Conservation (phyloP, 305 asterid species). For the Fraxinus nigra region DNA sequence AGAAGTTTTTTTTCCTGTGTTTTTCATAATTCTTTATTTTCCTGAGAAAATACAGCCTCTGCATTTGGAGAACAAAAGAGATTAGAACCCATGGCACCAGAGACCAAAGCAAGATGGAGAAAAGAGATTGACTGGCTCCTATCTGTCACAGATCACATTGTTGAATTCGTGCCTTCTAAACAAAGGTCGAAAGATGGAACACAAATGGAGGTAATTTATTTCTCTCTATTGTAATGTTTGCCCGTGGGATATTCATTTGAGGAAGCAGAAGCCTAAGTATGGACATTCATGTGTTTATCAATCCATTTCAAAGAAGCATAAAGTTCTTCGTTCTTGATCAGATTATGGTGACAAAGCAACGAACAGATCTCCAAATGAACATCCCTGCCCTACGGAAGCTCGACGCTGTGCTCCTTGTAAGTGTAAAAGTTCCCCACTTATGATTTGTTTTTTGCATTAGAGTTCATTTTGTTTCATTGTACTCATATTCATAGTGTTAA, state of each 20-base stretch:
- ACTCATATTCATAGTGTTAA: background rate
- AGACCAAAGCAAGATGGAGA: constrained; percentile 60
- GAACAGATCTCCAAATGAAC: constrained; percentile 71
- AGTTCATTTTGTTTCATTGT: background rate
- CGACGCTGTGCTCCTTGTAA: constrained; percentile 62
- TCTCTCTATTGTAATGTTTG: constrained; percentile 10
- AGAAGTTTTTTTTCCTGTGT: background rate
- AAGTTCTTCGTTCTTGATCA: constrained; percentile 15
- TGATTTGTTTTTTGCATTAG: background rate
- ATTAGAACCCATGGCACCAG: constrained; percentile 71
- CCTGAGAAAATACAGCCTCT: constrained; percentile 50
- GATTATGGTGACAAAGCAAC: constrained; percentile 67
- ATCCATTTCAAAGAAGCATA: background rate
- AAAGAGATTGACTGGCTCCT: constrained; percentile 74
- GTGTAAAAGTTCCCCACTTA: constrained; percentile 18
- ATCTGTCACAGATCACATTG: constrained; percentile 67
- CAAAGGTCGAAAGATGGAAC: constrained; percentile 64
- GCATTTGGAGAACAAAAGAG: constrained; percentile 66
- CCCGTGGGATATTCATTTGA: background rate
- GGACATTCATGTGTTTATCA: background rate
- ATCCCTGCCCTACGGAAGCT: constrained; percentile 66
- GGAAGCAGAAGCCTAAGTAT: background rate
- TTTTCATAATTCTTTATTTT: background rate
- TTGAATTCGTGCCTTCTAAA: constrained; percentile 57
- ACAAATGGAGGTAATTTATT: constrained; percentile 51